Evolutionary conservation across 2,329 filamentous ascomycete species (phyloP), one percentile per base, ranked within the genome.

Genomic region (Botrytis galanthina): DNA sequence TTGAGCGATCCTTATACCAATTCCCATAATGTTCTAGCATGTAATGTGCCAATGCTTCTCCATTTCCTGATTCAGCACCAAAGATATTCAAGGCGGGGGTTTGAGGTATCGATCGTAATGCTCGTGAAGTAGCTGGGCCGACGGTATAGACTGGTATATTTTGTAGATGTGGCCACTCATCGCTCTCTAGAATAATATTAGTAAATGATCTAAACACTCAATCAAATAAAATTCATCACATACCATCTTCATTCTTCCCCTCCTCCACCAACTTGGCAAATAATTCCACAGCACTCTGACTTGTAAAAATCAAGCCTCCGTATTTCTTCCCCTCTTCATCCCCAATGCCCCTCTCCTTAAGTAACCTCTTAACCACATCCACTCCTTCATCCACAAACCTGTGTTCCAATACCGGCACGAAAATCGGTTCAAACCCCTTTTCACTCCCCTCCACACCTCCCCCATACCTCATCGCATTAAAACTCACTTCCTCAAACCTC

Each of bases 11-110:
- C 51, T 80, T 75, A 76, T 89, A 86, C 85, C 86, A 87, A 68
- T 83, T 79, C 37, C 79, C 88, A 80, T 97, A 97, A 80, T 97
- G 92, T 3, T 90, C 83, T 9, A 97, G 85, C 71, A 99, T 98
- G 79, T 91, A 92, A 9, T 87, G 83, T 0, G 94, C 92, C 42
- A 99, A 87, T 3, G 88, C 89, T 76, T 95, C 93, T 44, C 95
- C 96, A 77, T 92, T 97, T 20, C 96, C 96, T 0, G 93, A 92
- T 74, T 97, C 90, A 75, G 91, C 89, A 64, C 95, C 96, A 74
- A 93, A 87, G 46, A 98, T 88, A 64, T 89, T 84, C 79, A 92
- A 81, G 59, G 84, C 80, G 69, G 89, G 83, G 73, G 82, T 77
- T 80, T 86, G 84, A 9, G 82, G 79, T 14, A 90, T 83, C 8